Evolutionary conservation across 331 rosid species (phyloP).

Genomic region (Quercus tomentella): DNA sequence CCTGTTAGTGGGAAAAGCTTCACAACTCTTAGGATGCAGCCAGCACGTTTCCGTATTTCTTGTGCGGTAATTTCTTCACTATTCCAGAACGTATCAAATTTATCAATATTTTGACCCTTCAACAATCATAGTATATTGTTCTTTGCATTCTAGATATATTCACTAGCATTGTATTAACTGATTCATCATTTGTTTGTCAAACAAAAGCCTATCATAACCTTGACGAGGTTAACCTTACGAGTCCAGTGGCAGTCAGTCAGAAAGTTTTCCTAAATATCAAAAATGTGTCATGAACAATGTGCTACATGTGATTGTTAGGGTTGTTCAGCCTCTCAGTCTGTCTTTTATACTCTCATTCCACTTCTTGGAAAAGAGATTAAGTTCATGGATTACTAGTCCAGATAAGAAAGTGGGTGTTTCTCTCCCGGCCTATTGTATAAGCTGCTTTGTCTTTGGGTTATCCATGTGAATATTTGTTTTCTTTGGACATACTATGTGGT

Average conservation of each 20-base stretch:
- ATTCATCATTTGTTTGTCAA: background rate
- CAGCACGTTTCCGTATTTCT: conserved; percentile 39
- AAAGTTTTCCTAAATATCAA: background rate
- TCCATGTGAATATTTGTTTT: background rate
- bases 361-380: background rate
- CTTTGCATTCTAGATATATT: background rate
- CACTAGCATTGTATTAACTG: background rate
- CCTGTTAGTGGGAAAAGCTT: conserved; percentile 44
- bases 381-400: background rate
- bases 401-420: background rate
- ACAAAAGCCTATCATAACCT: background rate
- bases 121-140: background rate
- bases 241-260: background rate
- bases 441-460: background rate
- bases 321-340: background rate
- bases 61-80: conserved; percentile 54
- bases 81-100: background rate
- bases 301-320: background rate
- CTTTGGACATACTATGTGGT: background rate
- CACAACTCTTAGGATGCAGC: conserved; percentile 45
- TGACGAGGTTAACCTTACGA: background rate
- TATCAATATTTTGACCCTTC: background rate
- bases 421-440: background rate
- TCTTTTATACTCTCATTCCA: background rate
- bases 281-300: background rate